Evolutionary conservation across 177 flowering plant genomes (phyloP), one percentile per base, ranked within the genome.

Genomic region (Vitis hybrid): DNA sequence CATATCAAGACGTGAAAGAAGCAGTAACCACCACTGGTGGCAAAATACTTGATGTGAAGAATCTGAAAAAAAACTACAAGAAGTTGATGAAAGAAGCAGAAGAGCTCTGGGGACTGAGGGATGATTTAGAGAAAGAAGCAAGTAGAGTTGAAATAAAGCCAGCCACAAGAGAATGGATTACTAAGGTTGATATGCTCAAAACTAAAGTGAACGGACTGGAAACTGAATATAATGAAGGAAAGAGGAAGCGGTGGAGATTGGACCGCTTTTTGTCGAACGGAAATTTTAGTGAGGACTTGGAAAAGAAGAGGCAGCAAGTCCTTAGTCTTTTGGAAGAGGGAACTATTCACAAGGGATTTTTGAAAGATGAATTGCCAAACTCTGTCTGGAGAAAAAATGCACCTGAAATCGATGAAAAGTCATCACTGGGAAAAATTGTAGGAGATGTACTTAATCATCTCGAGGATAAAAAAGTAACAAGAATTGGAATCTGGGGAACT

Each of bases 401-500:
- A 9, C 69, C 68, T 1, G 24, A 58, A 15, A 74, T 56, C 10
- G 48, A 10, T 14, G 20, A 17, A 7, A 41, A 58, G 27, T 51
- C 57, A 62, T 17, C 72, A 15, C 51, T 68, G 7, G 52, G 61
- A 4, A 1, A 41, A 9, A 15, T 61, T 4, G 4, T 74, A 7
- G 58, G 68, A 17, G 27, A 56, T 41, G 50, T 69, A n/a, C 13
- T 68, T 0, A 52, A 10, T 63, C 8, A 6, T n/a, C 50, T 74
- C 12, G 15, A 17, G 8, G 35, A 63, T 11, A 0, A 11, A 1
- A 55, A 63, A 2, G 48, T 74, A 2, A 74, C 6, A 58, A 50
- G 50, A 11, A 64, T 74, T n/a, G 68, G 68, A 14, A 11, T 74
- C 3, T 17, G 52, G n/a, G 76, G 76, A 32, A 24, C 15, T 0